phyloP scores from a whole-genome alignment of 2,329 filamentous ascomycete species.

The Xylaria sp. region DNA sequence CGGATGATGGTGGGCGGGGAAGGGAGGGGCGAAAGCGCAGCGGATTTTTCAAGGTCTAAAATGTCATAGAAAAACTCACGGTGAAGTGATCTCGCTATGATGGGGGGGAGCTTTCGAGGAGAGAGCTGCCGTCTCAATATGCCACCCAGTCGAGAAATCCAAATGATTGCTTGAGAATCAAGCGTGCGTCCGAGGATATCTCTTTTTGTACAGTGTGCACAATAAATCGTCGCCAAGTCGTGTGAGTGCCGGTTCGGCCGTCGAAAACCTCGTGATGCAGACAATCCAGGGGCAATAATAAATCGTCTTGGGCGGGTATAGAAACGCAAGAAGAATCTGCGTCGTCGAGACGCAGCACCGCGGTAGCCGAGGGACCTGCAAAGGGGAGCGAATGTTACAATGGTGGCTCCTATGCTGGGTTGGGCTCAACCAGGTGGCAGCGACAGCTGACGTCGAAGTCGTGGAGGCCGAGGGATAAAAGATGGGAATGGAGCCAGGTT shows the following conservation, averaged over 20 bases:
- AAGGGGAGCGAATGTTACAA: slow-evolving; percentile 31
- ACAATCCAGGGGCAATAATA: slow-evolving; percentile 13
- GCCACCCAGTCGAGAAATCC: slow-evolving; percentile 34
- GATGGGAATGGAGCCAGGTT: slow-evolving; percentile 5
- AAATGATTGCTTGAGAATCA: slow-evolving; percentile 31
- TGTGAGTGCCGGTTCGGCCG: slow-evolving; percentile 36
- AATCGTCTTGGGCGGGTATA: slow-evolving; percentile 14
- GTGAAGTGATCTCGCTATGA: slow-evolving; percentile 32
- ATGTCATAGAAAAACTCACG: slow-evolving; percentile 28
- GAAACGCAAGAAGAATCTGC: slow-evolving; percentile 27
- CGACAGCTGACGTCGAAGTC: slow-evolving; percentile 32
- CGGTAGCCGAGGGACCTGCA: slow-evolving; percentile 25
- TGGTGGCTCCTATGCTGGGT: slow-evolving; percentile 24
- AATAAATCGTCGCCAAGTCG: slow-evolving; percentile 41
- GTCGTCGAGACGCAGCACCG: slow-evolving; percentile 26
- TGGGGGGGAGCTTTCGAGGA: slow-evolving; percentile 24
- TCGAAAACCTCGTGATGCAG: slow-evolving; percentile 32
- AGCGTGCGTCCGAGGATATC: slow-evolving; percentile 28
- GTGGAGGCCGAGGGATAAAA: slow-evolving; percentile 5
- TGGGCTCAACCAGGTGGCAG: slow-evolving; percentile 32
- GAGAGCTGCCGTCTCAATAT: slow-evolving; percentile 26
- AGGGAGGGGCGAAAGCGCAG: slow-evolving; percentile 37
- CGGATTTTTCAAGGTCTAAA: slow-evolving; percentile 34
- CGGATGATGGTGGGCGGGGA: slow-evolving; percentile 37
- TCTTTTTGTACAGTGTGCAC: slow-evolving; percentile 33